These are phyloP conservation scores for Colletotrichum falcatum DNA, from an alignment of 2,329 filamentous ascomycete genomes.

Conservation along the genomic window DNA sequence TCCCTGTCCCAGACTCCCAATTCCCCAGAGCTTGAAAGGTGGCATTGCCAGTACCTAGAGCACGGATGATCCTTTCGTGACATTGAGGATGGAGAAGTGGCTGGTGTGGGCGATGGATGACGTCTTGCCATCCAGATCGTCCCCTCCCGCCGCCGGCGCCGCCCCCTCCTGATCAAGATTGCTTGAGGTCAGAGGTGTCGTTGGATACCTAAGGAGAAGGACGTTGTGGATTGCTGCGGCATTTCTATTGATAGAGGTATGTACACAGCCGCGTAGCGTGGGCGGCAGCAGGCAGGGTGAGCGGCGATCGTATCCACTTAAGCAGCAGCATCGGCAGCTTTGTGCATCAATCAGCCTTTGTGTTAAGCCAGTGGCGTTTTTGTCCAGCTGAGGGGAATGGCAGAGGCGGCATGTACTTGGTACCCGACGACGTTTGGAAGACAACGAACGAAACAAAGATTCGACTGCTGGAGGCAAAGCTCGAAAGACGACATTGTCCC, in stretches of 20 bases:
- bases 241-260: conserved; percentile 9
- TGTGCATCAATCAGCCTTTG: neutral
- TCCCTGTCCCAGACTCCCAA: neutral
- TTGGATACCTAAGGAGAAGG: neutral
- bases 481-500: neutral
- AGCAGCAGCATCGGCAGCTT: neutral
- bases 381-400: neutral
- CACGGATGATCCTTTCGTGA: neutral
- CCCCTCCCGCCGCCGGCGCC: no score
- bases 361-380: neutral
- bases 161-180: neutral
- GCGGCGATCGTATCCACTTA: neutral
- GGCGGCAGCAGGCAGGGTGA: neutral
- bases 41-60: neutral
- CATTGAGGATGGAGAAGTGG: conserved; percentile 25
- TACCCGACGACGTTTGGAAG: neutral
- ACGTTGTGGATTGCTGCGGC: neutral
- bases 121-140: no score
- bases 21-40: conserved; percentile 2
- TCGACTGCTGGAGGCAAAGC: conserved; percentile 5
- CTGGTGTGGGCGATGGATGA: conserved; percentile 1
- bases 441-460: conserved; percentile 6
- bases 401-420: conserved; percentile 1
- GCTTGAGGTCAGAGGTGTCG: no score
- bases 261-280: neutral